Evolutionary conservation across 2,329 filamentous ascomycete species (phyloP).

Genomic region (Botrytis deweyae): DNA sequence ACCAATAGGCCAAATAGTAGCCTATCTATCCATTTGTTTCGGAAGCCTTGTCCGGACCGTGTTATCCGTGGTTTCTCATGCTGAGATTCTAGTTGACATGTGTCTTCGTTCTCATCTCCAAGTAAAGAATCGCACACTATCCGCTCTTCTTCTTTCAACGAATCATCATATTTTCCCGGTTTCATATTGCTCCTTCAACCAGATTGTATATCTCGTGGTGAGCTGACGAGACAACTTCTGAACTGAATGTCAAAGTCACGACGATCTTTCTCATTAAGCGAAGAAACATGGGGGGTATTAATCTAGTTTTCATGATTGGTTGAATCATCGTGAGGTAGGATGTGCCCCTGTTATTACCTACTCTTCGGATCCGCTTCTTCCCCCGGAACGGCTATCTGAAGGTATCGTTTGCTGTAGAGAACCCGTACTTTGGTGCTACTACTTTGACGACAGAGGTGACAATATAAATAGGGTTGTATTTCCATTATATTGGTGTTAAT

Average conservation of each 20-base stretch:
- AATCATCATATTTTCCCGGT: background rate
- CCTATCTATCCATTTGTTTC: background rate
- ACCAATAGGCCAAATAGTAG: background rate
- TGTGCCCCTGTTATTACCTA: background rate
- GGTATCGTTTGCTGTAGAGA: background rate
- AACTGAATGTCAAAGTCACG: background rate
- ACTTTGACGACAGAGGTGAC: background rate
- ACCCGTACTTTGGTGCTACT: background rate
- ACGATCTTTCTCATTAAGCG: constrained; percentile 6
- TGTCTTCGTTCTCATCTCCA: background rate
- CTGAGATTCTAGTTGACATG: constrained; percentile 3
- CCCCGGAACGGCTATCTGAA: constrained; percentile 6
- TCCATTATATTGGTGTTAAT: background rate
- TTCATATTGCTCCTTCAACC: background rate
- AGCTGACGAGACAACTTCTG: background rate
- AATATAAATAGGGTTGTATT: background rate
- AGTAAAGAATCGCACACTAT: background rate
- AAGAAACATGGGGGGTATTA: constrained; percentile 8
- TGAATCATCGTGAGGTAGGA: background rate
- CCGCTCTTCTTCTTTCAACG: background rate
- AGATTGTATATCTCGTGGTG: background rate
- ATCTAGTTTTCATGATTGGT: constrained; percentile 12
- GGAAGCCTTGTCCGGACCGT: background rate
- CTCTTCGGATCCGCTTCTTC: constrained; percentile 13
- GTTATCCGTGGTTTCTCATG: background rate